Evolutionary conservation across 805 yeast species (phyloP), one percentile per base, ranked within the genome.

Genomic region (Candida pseudofarinosa): DNA sequence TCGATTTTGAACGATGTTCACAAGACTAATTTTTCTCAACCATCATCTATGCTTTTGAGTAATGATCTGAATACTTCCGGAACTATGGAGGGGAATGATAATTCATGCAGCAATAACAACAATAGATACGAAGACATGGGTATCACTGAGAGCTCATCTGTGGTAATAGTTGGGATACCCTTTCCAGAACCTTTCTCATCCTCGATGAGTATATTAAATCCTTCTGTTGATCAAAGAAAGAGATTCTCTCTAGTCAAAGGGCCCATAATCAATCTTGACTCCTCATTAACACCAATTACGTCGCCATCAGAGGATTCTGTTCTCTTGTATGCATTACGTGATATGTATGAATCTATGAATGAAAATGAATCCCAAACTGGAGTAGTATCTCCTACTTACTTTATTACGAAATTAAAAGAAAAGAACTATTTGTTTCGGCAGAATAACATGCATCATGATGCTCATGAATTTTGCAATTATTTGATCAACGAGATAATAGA

Each of bases 381-480:
- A 3, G 87, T 93, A 1, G 90, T 88, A 0, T 85, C 96, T 1
- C 97, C 98, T 0, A 68, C 73, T 20, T 75, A 78, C 51, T 76
- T 93, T 38, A 78, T 93, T 35, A 83, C 80, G 37, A 83, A 83
- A 41, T 69, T 91, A 42, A 91, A 88, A 60, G 77, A 77, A 43
- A 90, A 87, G 50, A 93, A 91, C 59, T 86, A 82, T 52, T 68
- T 91, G 54, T 93, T 93, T 62, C 73, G 96, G 48, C 83, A 88
- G 44, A 81, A 86, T 35, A 69, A 69, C 51, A 90, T 89, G 96
- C 99, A 93, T 60, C 99, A 93, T 59, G 99, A 93, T 69, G 97
- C 98, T 4, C 99, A 93, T 63, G 99, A 93, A 65, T 93, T 93
- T 62, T 74, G 90, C 58, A 91, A 90, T 60, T 90, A 86, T 56